Percentiles rank a stretch among this genome's conserved stretches.
phyloP scores from a whole-genome alignment of 139 green algal genomes.

The Chlorella sp. region DNA sequence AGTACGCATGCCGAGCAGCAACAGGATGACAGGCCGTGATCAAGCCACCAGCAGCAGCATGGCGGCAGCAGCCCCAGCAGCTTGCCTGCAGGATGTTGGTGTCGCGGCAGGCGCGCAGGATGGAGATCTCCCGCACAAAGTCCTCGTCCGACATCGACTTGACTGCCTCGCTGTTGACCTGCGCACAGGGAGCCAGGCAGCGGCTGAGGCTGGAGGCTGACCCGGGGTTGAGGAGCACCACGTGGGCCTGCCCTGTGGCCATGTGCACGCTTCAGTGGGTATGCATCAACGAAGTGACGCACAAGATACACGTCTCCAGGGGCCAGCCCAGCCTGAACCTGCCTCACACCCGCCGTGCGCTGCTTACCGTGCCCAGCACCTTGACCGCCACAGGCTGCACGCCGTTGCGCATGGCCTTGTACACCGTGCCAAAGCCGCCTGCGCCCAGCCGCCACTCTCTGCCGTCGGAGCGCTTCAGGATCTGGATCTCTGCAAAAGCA shows the following conservation, averaged over 20 bases:
- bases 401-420: conserved; percentile 50
- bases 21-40: too few species aligned
- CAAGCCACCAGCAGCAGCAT: neutral
- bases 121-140: conserved; percentile 46
- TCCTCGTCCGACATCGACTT: conserved; percentile 6
- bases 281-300: too few species aligned
- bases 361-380: conserved; percentile 38
- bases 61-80: neutral
- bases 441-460: conserved; percentile 49
- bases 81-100: conserved; percentile 60
- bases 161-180: neutral
- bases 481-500: conserved; percentile 32
- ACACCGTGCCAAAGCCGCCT: conserved; percentile 55
- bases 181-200: neutral
- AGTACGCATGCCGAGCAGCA: neutral
- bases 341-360: too few species aligned
- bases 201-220: neutral
- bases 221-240: too few species aligned
- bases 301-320: too few species aligned
- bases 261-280: too few species aligned
- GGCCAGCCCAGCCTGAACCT: too few species aligned
- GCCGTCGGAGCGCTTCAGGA: conserved; percentile 42
- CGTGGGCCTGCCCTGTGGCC: too few species aligned
- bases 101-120: conserved; percentile 52
- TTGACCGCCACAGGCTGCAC: conserved; percentile 53